phyloP scores from a whole-genome alignment of 1,139 yeast genomes.

The Suhomyces atakaporum region DNA sequence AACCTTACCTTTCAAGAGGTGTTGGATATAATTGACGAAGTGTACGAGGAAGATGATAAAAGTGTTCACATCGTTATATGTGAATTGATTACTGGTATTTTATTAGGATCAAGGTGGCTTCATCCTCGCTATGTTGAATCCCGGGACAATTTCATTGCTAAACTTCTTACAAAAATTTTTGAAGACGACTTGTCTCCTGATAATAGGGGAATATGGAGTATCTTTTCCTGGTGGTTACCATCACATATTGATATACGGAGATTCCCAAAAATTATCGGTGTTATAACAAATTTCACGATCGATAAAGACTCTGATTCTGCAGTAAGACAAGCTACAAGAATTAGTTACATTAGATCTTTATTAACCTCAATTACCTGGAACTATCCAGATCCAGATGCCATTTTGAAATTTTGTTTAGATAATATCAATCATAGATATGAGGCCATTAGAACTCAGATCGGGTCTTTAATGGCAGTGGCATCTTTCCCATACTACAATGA shows the following conservation, averaged over 20 bases:
- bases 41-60: constrained; percentile 62
- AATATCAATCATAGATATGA: constrained; percentile 66
- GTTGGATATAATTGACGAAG: constrained; percentile 48
- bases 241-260: constrained; percentile 68
- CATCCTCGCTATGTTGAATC: constrained; percentile 22
- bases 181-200: constrained; percentile 73
- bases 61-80: constrained; percentile 63
- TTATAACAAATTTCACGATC: constrained; percentile 51
- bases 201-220: constrained; percentile 72
- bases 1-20: constrained; percentile 46
- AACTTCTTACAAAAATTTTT: constrained; percentile 50
- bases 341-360: constrained; percentile 58
- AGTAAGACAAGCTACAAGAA: constrained; percentile 64
- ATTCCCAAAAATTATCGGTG: constrained; percentile 52
- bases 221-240: constrained; percentile 76
- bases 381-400: constrained; percentile 50
- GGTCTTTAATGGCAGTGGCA: constrained; percentile 60
- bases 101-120: constrained; percentile 49
- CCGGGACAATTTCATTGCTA: constrained; percentile 51
- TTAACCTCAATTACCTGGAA: constrained; percentile 62
- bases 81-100: constrained; percentile 61
- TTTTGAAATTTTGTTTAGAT: constrained; percentile 52
- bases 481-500: constrained; percentile 56
- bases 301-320: constrained; percentile 62
- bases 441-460: constrained; percentile 72